These are phyloP conservation scores for Diaporthe australafricana DNA, from an alignment of 2,329 filamentous ascomycete species.

Conservation along the genomic window DNA sequence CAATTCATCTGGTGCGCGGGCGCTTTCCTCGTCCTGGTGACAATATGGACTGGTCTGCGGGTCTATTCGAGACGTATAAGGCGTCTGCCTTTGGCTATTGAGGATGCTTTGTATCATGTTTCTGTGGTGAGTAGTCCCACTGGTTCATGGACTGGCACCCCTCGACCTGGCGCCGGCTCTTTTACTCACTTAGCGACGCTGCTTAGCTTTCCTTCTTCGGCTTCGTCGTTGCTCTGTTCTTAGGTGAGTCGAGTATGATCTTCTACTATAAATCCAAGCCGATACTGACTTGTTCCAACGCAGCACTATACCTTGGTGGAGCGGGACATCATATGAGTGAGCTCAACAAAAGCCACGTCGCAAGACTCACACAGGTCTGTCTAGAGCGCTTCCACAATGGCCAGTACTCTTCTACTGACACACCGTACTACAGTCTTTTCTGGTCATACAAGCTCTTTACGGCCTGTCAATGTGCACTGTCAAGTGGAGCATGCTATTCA, in stretches of 20 bases:
- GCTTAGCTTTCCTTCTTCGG: slow-evolving; percentile 19
- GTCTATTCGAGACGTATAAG: slow-evolving; percentile 29
- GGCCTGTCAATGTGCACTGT: slow-evolving; percentile 31
- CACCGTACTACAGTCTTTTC: slow-evolving; percentile 19
- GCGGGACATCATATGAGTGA: slow-evolving; percentile 30
- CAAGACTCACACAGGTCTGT: slow-evolving; percentile 32
- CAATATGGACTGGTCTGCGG: slow-evolving; percentile 30
- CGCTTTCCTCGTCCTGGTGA: slow-evolving; percentile 21
- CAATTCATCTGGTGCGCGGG: slow-evolving; percentile 30
- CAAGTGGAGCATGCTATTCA: slow-evolving; percentile 35
- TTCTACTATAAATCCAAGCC: neutral
- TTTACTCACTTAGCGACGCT: neutral
- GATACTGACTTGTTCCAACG: neutral
- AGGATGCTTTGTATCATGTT: slow-evolving; percentile 26
- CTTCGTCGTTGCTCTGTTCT: slow-evolving; percentile 27
- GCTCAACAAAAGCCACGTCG: slow-evolving; percentile 24
- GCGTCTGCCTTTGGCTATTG: slow-evolving; percentile 9
- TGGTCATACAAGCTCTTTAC: slow-evolving; percentile 27
- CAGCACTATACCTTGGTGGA: slow-evolving; percentile 23
- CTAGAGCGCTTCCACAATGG: too few relatives aligned
- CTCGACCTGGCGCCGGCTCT: too few relatives aligned
- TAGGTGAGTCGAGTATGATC: neutral
- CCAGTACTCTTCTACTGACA: neutral
- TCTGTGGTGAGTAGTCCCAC: slow-evolving; percentile 5
- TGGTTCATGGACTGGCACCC: neutral